Percentiles rank a stretch among this genome's conserved stretches.
These are phyloP conservation scores for Micromonas commoda DNA, from an alignment of 139 green algal species.

Conservation along the genomic window DNA sequence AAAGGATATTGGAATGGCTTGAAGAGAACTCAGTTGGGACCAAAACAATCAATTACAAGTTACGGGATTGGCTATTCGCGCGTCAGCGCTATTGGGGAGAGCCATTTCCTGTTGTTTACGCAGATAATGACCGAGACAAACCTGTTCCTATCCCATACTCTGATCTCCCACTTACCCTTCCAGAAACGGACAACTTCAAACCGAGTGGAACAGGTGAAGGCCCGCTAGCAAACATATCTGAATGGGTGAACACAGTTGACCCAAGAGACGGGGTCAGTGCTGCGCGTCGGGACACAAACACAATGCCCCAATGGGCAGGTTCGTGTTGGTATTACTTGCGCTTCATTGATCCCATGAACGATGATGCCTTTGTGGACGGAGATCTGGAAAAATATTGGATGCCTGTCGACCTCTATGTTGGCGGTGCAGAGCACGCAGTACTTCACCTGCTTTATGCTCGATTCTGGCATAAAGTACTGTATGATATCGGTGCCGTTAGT, in stretches of 20 bases:
- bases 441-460: slow-evolving; percentile 97
- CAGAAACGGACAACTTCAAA: slow-evolving; percentile 74
- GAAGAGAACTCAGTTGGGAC: slow-evolving; percentile 38
- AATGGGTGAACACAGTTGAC: slow-evolving; percentile 62
- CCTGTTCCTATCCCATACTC: slow-evolving; percentile 62
- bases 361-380: slow-evolving; percentile 58
- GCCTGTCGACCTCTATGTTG: slow-evolving; percentile 98
- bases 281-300: slow-evolving; percentile 80
- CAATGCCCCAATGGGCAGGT: slow-evolving; percentile 93
- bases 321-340: slow-evolving; percentile 97
- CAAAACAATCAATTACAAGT: slow-evolving; percentile 89
- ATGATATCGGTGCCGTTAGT: slow-evolving; percentile 84
- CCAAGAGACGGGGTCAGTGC: slow-evolving; percentile 40
- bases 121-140: slow-evolving; percentile 38
- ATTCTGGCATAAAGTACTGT: slow-evolving; percentile 99
- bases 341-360: slow-evolving; percentile 86
- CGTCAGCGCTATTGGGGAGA: slow-evolving; percentile 98
- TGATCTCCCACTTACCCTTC: slow-evolving; percentile 80
- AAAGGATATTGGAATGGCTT: slow-evolving; percentile 50
- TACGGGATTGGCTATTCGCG: slow-evolving; percentile 97
- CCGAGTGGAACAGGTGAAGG: slow-evolving; percentile 75
- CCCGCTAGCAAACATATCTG: slow-evolving; percentile 68
- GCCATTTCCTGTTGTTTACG: slow-evolving; percentile 91
- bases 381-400: slow-evolving; percentile 83
- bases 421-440: slow-evolving; percentile 94